Conservation (phyloP, 768 basidiomycete species). For the Suillus paluster region DNA sequence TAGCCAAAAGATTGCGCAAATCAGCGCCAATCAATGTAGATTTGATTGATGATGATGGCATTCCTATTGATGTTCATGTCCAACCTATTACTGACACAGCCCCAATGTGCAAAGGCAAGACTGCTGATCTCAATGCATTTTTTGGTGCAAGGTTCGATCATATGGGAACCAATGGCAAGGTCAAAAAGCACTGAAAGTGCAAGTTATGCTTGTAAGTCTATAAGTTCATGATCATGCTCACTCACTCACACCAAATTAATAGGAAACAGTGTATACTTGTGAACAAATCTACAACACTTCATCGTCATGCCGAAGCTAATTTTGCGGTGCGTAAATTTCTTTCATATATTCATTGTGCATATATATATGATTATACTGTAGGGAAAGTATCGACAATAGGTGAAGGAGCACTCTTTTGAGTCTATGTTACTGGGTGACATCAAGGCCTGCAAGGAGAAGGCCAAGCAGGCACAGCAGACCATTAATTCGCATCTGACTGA, state of each 20-base stretch:
- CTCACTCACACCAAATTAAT: not conserved
- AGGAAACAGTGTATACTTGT: slow-evolving; percentile 2
- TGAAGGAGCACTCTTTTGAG: slow-evolving; percentile 24
- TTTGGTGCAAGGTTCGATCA: not conserved
- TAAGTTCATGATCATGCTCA: not conserved
- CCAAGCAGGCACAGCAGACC: slow-evolving; percentile 15
- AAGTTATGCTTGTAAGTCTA: not conserved
- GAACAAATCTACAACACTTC: not conserved
- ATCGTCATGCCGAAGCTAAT: not conserved
- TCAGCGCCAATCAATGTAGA: not conserved
- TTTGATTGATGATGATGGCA: slow-evolving; percentile 16
- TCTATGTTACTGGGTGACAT: slow-evolving; percentile 35
- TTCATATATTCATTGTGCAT: not conserved
- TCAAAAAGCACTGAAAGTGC: not conserved
- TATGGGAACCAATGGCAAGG: not conserved
- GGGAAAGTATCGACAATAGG: slow-evolving; percentile 33
- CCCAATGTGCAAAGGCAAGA: not conserved
- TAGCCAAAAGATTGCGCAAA: not conserved
- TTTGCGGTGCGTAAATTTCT: not conserved
- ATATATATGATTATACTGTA: not conserved
- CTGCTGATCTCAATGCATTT: not conserved
- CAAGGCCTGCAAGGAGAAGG: slow-evolving; percentile 20
- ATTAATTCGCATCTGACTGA: slow-evolving; percentile 34
- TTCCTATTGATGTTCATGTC: slow-evolving; percentile 16
- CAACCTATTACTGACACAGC: not conserved